Evolutionary conservation across 2,329 filamentous ascomycete genomes (phyloP), one percentile per base, ranked within the genome.

Genomic region (Colletotrichum sp.): DNA sequence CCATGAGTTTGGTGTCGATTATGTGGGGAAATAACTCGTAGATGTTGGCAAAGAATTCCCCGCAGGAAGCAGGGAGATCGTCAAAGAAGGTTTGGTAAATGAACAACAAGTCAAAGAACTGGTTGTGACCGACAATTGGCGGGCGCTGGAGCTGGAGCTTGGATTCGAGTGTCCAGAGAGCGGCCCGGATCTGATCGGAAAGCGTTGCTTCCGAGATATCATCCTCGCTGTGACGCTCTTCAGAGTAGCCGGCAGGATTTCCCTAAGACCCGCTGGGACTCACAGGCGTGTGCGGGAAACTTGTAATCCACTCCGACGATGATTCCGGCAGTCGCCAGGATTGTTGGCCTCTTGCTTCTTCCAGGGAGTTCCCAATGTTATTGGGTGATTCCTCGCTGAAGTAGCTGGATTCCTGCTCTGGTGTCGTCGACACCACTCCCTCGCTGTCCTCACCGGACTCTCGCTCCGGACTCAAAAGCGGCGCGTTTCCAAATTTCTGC

Each of bases 51-150:
- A 87, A 84, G 63, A 94, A 94, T 26, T 89, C 88, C 4, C 87
- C 84, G 2, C 93, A 81, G 0, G 85, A 89, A 4, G 85, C 82
- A 0, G 92, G 93, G 3, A 94, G 84, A 2, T 83, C 77, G 2
- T 90, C 91, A 66, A 93, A 86, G 81, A 94, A 94, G 2, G 88
- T 89, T n/a, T 86, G 83, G 81, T 93, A 92, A 44, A 94, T 83
- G 79, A 93, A 93, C 44, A 91, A 88, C 5, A 94, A 85, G 78
- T 94, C 92, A 3, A 89, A 88, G 77, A 94, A 91, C 75, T 92
- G 86, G 79, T 94, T 94, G 83, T 94, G 92, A 0, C 92, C 92
- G 5, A 94, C 87, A 1, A 94, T 79, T 1, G 92, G 78, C 0
- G 83, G 86, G 3, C 75, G 77, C 15, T 78, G 79, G 2, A 39